These are phyloP conservation scores for Kodamaea sp. DNA, from an alignment of 1,139 yeast species.

Conservation along the genomic window DNA sequence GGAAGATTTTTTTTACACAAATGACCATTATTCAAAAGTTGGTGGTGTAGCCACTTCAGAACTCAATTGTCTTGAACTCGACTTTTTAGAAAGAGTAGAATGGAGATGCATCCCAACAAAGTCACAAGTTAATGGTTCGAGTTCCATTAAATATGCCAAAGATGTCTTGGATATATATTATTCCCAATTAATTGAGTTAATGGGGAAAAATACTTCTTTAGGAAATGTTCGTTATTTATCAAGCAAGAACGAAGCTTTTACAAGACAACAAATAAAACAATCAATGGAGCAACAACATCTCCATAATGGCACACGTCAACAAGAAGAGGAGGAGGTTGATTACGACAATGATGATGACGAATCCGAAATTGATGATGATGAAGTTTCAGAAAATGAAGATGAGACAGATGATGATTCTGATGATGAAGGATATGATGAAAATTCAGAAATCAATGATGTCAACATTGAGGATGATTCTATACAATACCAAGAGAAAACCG, in stretches of 20 bases:
- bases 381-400: slow-evolving; percentile 11
- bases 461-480: slow-evolving; percentile 8
- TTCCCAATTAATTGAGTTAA: slow-evolving; percentile 55
- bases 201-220: slow-evolving; percentile 41
- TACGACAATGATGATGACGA: slow-evolving; percentile 13
- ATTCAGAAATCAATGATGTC: not conserved
- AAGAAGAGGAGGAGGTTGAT: slow-evolving; percentile 12
- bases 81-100: slow-evolving; percentile 75
- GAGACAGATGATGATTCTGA: slow-evolving; percentile 10
- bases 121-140: slow-evolving; percentile 15
- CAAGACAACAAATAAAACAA: not conserved
- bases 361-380: slow-evolving; percentile 2
- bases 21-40: slow-evolving; percentile 89
- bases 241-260: not conserved
- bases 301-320: slow-evolving; percentile 3
- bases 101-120: slow-evolving; percentile 54
- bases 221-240: slow-evolving; percentile 12
- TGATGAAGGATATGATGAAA: slow-evolving; percentile 8
- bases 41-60: slow-evolving; percentile 91
- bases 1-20: slow-evolving; percentile 92
- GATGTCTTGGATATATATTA: slow-evolving; percentile 59
- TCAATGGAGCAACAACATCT: not conserved
- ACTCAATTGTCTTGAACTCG: slow-evolving; percentile 81
- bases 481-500: slow-evolving; percentile 6
- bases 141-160: slow-evolving; percentile 32